Percentiles rank a stretch among this genome's conserved stretches.
These are phyloP conservation scores for Polygonum maritimum DNA, from an alignment of 148 eudicot species.

Conservation along the genomic window DNA sequence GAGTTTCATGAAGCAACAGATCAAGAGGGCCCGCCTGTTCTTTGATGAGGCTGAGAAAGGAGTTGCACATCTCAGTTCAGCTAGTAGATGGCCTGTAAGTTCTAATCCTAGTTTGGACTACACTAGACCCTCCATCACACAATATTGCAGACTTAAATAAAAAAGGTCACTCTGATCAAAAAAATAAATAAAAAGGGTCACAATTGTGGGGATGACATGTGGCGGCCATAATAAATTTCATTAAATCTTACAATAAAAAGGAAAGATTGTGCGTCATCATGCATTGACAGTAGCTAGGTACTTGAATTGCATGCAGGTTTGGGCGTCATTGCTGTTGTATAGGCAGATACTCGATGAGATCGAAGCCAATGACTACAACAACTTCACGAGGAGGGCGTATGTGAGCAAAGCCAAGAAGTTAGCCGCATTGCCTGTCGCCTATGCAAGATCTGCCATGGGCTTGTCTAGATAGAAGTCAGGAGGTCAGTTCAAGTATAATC, in stretches of 20 bases:
- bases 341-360: slow-evolving; percentile 88
- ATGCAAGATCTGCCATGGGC: slow-evolving; percentile 50
- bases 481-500: no score
- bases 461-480: slow-evolving; percentile 30
- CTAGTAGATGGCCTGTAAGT: slow-evolving; percentile 98
- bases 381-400: slow-evolving; percentile 84
- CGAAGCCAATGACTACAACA: slow-evolving; percentile 92
- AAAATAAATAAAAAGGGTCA: no score
- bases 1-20: slow-evolving; percentile 82
- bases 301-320: slow-evolving; percentile 43
- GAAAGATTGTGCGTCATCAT: no score
- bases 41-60: slow-evolving; percentile 69
- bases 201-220: no score
- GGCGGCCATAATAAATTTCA: no score
- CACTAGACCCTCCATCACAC: no score
- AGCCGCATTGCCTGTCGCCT: slow-evolving; percentile 69
- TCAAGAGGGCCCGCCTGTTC: slow-evolving; percentile 83
- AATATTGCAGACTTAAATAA: no score
- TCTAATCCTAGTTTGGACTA: no score
- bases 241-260: no score
- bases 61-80: slow-evolving; percentile 24
- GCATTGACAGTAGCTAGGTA: no score
- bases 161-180: no score
- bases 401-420: slow-evolving; percentile 87
- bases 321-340: slow-evolving; percentile 85